Evolutionary conservation across 768 basidiomycete species (phyloP), one percentile per base, ranked within the genome.

Genomic region (Cystoderma amianthinum): DNA sequence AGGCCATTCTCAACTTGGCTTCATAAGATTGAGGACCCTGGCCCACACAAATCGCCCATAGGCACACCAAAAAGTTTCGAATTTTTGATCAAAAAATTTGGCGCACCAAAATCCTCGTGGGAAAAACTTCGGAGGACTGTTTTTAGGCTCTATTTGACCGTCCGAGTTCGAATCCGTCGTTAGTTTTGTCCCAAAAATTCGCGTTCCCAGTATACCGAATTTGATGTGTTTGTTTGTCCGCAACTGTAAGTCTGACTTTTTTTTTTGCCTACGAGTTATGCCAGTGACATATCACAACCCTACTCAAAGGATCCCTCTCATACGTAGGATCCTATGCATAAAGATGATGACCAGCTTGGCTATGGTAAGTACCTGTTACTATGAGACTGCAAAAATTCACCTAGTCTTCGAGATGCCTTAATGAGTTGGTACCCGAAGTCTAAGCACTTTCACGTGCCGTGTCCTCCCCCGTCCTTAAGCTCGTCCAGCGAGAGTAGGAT

Each of bases 171-270:
- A 38, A 38, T 38, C 37, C 21, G 12, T 22, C 17, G 17, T 39
- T 35, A 19, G 36, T 36, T 32, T 48, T 18, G 5, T 23, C 19
- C 5, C 9, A 42, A 45, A 43, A 45, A 45, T 32, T 40, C 46
- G 21, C 16, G 18, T 13, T 44, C 30, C 16, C 11, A 33, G 17
- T 17, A 35, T 32, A 30, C 21, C 30, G 4, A 39, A 13, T 32
- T 47, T 32, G 42, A 11, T 38, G 43, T 39, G 17, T 42, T 46
- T 24, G 22, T 18, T 35, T 23, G 46, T 38, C 44, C 47, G 17
- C 23, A 46, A 19, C 39, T 47, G 41, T 44, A 48, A n/a, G n/a
- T n/a, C n/a, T n/a, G 25, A 28, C 7, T 28, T 28, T 28, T 28
- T n/a, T n/a, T n/a, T n/a, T n/a, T n/a, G n/a, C n/a, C n/a, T n/a